These are phyloP conservation scores for Deinandra increscens DNA, from an alignment of 129 eudicot species.

Conservation along the genomic window DNA sequence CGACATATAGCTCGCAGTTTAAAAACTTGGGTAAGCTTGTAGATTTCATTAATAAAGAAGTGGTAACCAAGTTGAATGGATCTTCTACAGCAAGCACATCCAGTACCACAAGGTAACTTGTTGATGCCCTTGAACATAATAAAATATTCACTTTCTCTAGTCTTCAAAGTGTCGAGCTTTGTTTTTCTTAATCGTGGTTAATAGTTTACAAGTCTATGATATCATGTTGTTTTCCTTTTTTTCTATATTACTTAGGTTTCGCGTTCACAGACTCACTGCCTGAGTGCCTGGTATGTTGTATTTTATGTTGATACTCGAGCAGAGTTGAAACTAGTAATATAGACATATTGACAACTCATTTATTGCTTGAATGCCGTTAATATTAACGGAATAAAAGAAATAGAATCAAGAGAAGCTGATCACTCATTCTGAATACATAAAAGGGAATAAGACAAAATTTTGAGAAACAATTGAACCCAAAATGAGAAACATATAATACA, in stretches of 20 bases:
- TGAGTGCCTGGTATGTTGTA: background rate
- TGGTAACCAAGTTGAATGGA: constrained; percentile 46
- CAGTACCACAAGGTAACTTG: constrained; percentile 43
- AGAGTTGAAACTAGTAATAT: background rate
- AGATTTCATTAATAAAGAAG: constrained; percentile 37
- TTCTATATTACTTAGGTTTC: too few species aligned
- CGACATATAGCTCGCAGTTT: constrained; percentile 60
- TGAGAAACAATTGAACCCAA: background rate
- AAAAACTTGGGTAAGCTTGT: constrained; percentile 74
- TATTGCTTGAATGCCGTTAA: background rate
- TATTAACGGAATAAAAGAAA: background rate
- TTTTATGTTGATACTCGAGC: background rate
- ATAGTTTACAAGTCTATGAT: background rate
- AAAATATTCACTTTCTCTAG: background rate
- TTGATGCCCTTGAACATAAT: background rate
- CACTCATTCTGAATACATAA: background rate
- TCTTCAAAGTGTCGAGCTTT: background rate
- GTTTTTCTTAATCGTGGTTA: background rate
- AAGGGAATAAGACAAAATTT: background rate
- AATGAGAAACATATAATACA: background rate
- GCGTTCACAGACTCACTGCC: too few species aligned
- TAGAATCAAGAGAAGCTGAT: background rate
- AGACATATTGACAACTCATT: background rate
- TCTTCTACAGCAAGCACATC: constrained; percentile 39
- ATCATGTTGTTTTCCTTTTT: background rate